Percentiles rank a stretch among this genome's conserved stretches.
These are phyloP conservation scores for Debaryomycetaceae sp. DNA, from an alignment of 1,139 yeast genomes.

Conservation along the genomic window DNA sequence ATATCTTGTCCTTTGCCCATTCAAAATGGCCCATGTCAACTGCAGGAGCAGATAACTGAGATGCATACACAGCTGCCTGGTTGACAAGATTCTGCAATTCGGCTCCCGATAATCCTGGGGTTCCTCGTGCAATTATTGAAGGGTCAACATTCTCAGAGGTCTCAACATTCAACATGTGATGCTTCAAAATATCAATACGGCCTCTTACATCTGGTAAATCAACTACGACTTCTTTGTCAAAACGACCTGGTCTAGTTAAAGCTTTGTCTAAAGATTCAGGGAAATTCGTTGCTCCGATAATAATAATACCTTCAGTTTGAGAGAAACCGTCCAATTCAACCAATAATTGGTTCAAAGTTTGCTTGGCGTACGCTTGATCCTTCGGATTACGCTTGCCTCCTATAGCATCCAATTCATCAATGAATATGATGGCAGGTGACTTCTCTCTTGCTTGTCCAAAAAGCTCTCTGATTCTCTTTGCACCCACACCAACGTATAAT, in stretches of 20 bases:
- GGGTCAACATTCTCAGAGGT: constrained; percentile 84
- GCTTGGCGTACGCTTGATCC: constrained; percentile 97
- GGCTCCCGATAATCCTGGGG: constrained; percentile 97
- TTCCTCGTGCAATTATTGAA: constrained; percentile 87
- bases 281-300: constrained; percentile 97
- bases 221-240: constrained; percentile 92
- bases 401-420: constrained; percentile 96
- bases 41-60: constrained; percentile 84
- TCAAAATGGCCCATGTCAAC: constrained; percentile 92
- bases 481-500: constrained; percentile 98
- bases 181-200: constrained; percentile 85
- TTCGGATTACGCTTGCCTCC: constrained; percentile 97
- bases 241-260: constrained; percentile 96
- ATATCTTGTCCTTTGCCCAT: constrained; percentile 98
- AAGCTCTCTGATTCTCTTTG: constrained; percentile 92
- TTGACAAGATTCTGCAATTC: constrained; percentile 92
- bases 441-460: constrained; percentile 91
- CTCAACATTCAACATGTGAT: constrained; percentile 90
- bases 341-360: constrained; percentile 89
- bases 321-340: constrained; percentile 97
- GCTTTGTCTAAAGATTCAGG: constrained; percentile 97
- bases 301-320: constrained; percentile 88
- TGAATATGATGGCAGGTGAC: constrained; percentile 95
- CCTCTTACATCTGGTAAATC: constrained; percentile 98
- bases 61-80: constrained; percentile 97